Conservation (phyloP, 2,329 filamentous ascomycete genomes). For the Fusarium mexicanum region DNA sequence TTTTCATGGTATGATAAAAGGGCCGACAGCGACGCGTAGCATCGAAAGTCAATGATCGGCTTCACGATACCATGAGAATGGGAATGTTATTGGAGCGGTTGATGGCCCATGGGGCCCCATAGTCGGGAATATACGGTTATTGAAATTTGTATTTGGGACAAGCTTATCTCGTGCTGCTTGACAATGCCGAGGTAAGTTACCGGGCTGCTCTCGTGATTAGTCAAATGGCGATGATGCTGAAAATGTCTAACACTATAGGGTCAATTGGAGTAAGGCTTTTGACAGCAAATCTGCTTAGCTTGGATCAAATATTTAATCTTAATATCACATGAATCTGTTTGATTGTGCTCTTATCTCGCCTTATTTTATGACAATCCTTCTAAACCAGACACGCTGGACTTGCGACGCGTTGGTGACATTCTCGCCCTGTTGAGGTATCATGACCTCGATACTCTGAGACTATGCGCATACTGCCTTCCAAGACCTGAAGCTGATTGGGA, state of each 20-base stretch:
- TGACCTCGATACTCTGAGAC: too few relatives aligned
- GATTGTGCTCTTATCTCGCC: neutral
- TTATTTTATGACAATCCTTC: neutral
- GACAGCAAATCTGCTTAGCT: neutral
- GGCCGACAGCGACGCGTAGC: slow-evolving; percentile 2
- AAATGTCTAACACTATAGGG: neutral
- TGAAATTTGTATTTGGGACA: neutral
- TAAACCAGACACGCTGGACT: neutral
- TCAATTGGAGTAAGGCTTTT: neutral
- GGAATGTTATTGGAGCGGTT: neutral
- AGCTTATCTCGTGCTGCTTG: neutral
- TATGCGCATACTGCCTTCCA: too few relatives aligned
- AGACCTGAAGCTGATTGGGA: too few relatives aligned
- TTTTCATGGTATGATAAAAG: neutral
- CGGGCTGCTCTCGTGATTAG: neutral
- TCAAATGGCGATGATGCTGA: neutral
- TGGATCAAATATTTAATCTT: neutral
- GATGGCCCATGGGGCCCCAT: neutral
- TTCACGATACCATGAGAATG: fast-evolving
- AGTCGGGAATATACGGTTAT: neutral
- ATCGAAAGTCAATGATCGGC: neutral
- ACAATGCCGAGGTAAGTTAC: neutral
- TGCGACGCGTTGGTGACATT: neutral
- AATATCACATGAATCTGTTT: neutral
- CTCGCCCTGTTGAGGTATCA: too few relatives aligned